A percentile compares a stretch with the other conserved stretches of the same genome.
Conservation (phyloP, 192 early-diverging fungal species). For the Gonapodya sp. region DNA sequence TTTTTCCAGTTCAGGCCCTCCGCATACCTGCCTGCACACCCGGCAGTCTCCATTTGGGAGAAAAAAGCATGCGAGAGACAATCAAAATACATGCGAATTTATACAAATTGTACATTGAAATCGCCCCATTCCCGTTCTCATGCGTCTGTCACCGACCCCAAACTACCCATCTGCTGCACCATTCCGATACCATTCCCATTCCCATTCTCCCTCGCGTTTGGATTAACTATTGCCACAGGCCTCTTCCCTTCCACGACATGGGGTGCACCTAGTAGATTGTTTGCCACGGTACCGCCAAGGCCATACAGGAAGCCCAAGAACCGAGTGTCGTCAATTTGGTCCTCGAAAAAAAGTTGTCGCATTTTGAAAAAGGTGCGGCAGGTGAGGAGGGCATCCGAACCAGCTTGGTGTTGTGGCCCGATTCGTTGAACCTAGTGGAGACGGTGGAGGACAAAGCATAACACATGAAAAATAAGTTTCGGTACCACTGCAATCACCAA, state of each 20-base stretch:
- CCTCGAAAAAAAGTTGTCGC: constrained; percentile 93
- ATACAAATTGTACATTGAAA: no score
- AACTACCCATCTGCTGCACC: no score
- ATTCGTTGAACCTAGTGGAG: constrained; percentile 63
- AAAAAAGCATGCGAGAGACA: no score
- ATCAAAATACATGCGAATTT: no score
- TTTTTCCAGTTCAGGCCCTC: no score
- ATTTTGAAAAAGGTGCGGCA: constrained; percentile 98
- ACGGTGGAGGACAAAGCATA: neutral
- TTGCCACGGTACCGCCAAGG: neutral
- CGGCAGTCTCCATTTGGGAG: no score
- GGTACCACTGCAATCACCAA: no score
- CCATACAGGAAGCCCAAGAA: constrained; percentile 64
- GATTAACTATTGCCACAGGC: neutral
- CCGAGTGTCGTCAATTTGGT: constrained; percentile 86
- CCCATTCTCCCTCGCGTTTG: neutral
- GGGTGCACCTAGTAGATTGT: no score
- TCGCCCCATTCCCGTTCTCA: no score
- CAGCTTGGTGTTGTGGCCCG: constrained; percentile 97
- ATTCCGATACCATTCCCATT: neutral
- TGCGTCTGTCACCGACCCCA: no score
- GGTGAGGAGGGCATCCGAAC: constrained; percentile 91
- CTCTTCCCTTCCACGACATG: neutral
- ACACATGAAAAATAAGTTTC: no score
- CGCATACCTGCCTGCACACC: no score